Conservation (phyloP, 768 basidiomycete species). For the Paxillus rubicundulus region DNA sequence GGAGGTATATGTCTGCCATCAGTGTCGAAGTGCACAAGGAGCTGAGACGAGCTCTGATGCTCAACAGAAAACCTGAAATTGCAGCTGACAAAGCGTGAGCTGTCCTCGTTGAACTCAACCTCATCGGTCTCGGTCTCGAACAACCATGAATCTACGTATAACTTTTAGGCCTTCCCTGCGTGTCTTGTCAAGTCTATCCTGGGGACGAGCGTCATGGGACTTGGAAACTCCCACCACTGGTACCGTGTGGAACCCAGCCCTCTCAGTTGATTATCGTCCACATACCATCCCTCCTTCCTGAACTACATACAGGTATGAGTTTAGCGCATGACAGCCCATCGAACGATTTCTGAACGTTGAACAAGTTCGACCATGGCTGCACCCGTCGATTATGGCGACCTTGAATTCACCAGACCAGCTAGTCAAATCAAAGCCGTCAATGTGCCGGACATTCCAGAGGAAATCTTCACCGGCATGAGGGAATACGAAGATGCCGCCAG, state of each 20-base stretch:
- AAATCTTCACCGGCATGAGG: constrained; percentile 35
- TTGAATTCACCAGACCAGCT: constrained; percentile 36
- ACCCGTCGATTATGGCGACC: constrained; percentile 29
- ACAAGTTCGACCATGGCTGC: constrained; percentile 14
- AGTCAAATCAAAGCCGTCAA: constrained; percentile 40
- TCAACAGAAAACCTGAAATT: too few relatives aligned
- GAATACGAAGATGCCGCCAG: constrained; percentile 39
- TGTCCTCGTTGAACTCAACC: too few relatives aligned
- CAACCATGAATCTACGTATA: not conserved
- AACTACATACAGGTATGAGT: not conserved
- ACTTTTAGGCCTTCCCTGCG: not conserved
- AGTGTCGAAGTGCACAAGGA: too few relatives aligned
- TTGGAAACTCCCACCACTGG: not conserved
- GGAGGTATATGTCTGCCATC: constrained; percentile 24
- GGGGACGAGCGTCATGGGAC: not conserved
- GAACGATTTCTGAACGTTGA: not conserved
- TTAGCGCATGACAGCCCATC: not conserved
- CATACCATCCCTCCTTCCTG: not conserved
- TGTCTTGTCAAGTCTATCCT: not conserved
- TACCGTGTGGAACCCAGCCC: not conserved
- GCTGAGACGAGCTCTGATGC: too few relatives aligned
- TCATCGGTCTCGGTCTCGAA: too few relatives aligned
- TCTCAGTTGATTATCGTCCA: not conserved
- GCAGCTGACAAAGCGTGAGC: too few relatives aligned
- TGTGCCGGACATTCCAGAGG: constrained; percentile 30